Base-by-base conservation (phyloP, 345 rosid genomes). In the Nasturtium officinale region DNA sequence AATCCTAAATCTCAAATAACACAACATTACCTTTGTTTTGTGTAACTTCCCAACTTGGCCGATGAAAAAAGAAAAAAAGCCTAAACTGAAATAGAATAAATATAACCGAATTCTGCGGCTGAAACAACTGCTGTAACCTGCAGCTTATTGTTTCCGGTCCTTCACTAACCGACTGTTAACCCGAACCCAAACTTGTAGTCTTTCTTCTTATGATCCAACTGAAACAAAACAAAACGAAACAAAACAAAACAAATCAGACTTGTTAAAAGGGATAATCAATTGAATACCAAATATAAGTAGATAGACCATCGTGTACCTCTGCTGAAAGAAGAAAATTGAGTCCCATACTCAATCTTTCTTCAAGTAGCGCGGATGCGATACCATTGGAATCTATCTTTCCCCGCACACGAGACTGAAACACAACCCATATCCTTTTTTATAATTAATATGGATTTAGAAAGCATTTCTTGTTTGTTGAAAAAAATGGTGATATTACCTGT, bases 371-470 rank as follows among this genome's bases (percentile, higher is more conserved):
- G 6, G 98, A 76, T 26, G 86, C 62, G 58, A 87, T 82, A 18
- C 99, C 99, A 75, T 84, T 95, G 3, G 99, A 91, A 81, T 95
- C 99, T 50, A 95, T 87, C 88, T 90, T 91, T 45, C 99, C 99
- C 74, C 99, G 82, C 26, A 95, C 81, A 56, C 99, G 98, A 63
- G 91, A 80, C 98, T 95, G 92, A 60, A 77, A 78, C 70, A 68
- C 58, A 58, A 26, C 47, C 1, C 30, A 72, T 5, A 48, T 70
- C 1, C 18, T 7, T 48, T 54, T 7, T 48, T 54, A 13, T 2
- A 17, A 46, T 18, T 12, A 3, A 33, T 30, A 28, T 20, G 1
- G 15, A 57, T 59, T 57, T 5, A 10, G 15, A 74, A 13, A 29
- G 46, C 1, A 9, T 42, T 37, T 33, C 16, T 28, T 26, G 45